Evolutionary conservation across 345 rosid species (phyloP), one percentile per base, ranked within the genome.

Genomic region (Pseudoturritis turrita): DNA sequence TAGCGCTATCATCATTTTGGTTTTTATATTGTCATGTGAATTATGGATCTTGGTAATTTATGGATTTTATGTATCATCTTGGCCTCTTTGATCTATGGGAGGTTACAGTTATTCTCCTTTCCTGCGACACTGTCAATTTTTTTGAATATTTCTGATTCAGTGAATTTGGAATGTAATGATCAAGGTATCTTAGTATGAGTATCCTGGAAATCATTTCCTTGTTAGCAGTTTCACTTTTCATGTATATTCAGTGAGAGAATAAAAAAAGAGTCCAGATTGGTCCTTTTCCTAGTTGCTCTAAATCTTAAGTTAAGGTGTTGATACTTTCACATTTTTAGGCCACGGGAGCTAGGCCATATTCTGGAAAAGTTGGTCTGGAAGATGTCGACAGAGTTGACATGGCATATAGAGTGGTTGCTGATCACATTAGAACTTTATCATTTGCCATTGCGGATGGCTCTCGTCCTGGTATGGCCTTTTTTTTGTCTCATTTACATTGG

Each of bases 401-500:
- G 98, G 99, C 98, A 31, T 95, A 95, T 58, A 84, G 98, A 83
- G 99, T 95, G 72, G 96, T 95, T 44, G 98, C 97, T 64, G 98
- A 95, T 73, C 98, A 95, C 72, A 89, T 92, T 37, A 89, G 98
- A 79, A 95, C 99, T 51, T 72, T 95, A 25, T 91, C 98, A 13
- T 85, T 95, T 87, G 98, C 98, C 21, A 95, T 95, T 78, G 98
- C 98, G 55, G 99, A 95, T 80, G 98, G 99, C 61, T 90, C 99
- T 76, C 84, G 94, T 65, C 99, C 99, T 83, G 99, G 99, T 95
- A 79, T 15, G 35, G 2, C 43, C 51, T 37, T 75, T 62, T 37
- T 61, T 44, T 61, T 45, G 47, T 36, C 47, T 50, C 65, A 19
- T 18, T 39, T 50, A 49, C 41, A 18, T 44, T 58, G 25, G 9